Evolutionary conservation across 2,329 filamentous ascomycete species (phyloP).

Genomic region (Stagonosporopsis rhizophila): DNA sequence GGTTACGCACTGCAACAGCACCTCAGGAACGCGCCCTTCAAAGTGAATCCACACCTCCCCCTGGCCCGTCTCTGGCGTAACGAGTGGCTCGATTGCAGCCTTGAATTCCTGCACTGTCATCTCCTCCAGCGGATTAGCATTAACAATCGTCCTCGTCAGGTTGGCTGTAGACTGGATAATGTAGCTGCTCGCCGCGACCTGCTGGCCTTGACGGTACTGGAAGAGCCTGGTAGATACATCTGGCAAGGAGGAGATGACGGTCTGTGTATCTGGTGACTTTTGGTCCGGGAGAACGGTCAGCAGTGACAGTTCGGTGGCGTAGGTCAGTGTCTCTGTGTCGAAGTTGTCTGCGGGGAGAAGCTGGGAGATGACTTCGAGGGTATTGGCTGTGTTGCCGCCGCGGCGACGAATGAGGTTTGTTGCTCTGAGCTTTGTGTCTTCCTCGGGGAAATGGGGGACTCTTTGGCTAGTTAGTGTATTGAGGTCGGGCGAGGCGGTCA

Average conservation of each 20-base stretch:
- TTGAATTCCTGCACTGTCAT: slow-evolving; percentile 71
- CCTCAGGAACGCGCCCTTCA: slow-evolving; percentile 72
- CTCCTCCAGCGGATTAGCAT: slow-evolving; percentile 71
- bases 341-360: slow-evolving; percentile 30
- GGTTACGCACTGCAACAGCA: slow-evolving; percentile 65
- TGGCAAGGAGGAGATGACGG: slow-evolving; percentile 63
- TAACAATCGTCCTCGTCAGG: slow-evolving; percentile 73
- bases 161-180: slow-evolving; percentile 68
- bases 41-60: slow-evolving; percentile 70
- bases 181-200: slow-evolving; percentile 71
- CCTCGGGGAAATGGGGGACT: slow-evolving; percentile 69
- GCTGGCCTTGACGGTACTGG: slow-evolving; percentile 54
- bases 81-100: slow-evolving; percentile 52
- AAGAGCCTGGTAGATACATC: slow-evolving; percentile 41
- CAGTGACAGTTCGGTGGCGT: slow-evolving; percentile 43
- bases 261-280: slow-evolving; percentile 58
- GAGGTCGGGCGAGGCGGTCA: not conserved
- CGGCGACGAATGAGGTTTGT: slow-evolving; percentile 65
- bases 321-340: not conserved
- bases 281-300: slow-evolving; percentile 61
- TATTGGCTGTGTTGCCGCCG: slow-evolving; percentile 77
- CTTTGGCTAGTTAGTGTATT: slow-evolving; percentile 48
- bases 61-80: not conserved
- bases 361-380: slow-evolving; percentile 73
- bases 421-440: slow-evolving; percentile 77